These are phyloP conservation scores for Colletotrichum lupini DNA, from an alignment of 2,329 filamentous ascomycete species.

Conservation along the genomic window DNA sequence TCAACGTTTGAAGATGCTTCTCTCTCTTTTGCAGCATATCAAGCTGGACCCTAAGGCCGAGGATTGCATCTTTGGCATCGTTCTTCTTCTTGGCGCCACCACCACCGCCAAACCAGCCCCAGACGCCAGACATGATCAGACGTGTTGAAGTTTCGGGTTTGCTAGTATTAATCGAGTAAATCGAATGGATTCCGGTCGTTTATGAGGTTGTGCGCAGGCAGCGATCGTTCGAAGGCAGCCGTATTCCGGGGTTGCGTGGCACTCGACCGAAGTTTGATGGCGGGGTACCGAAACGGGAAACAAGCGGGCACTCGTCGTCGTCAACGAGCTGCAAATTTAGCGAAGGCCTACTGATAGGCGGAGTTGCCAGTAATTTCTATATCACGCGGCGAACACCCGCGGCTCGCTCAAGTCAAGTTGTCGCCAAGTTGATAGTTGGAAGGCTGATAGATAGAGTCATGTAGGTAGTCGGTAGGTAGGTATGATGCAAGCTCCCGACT, in stretches of 20 bases:
- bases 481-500: conserved; percentile 36
- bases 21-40: conserved; percentile 99
- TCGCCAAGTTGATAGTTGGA: conserved; percentile 27
- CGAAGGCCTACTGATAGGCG: neutral
- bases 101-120: conserved; percentile 93
- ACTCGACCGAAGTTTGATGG: conserved; percentile 35
- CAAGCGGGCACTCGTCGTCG: conserved; percentile 27
- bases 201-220: conserved; percentile 26
- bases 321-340: conserved; percentile 10
- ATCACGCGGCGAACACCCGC: conserved; percentile 27
- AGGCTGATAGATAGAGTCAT: conserved; percentile 25
- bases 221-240: conserved; percentile 26
- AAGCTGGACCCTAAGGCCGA: conserved; percentile 86
- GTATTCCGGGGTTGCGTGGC: conserved; percentile 34
- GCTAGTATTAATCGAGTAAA: neutral
- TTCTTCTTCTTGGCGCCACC: conserved; percentile 83
- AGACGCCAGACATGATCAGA: conserved; percentile 71
- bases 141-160: conserved; percentile 22
- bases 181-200: conserved; percentile 3
- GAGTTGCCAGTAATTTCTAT: neutral
- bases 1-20: conserved; percentile 89
- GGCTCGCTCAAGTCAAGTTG: conserved; percentile 14
- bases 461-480: conserved; percentile 6
- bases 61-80: conserved; percentile 91
- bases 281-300: conserved; percentile 33